Percentiles rank a stretch among this genome's conserved stretches.
phyloP scores from a whole-genome alignment of 805 yeast species.

The Hanseniaspora guilliermondii region DNA sequence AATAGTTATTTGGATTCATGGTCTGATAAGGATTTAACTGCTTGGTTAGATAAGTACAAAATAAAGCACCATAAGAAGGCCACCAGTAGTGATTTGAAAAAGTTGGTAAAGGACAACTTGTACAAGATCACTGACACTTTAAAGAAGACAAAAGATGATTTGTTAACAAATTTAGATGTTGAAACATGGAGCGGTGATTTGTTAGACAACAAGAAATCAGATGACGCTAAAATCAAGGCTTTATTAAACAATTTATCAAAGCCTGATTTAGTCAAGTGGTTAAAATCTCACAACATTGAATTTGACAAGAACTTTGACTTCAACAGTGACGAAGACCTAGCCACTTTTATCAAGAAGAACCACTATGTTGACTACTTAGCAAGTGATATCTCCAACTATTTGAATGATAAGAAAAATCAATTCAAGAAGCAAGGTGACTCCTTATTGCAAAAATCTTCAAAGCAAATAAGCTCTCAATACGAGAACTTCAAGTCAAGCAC shows the following conservation, averaged over 20 bases:
- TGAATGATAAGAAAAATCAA: background rate
- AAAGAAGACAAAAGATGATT: slow-evolving; percentile 29
- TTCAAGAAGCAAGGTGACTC: background rate
- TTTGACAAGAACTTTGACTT: slow-evolving; percentile 19
- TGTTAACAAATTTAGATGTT: slow-evolving; percentile 32
- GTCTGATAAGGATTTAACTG: slow-evolving; percentile 37
- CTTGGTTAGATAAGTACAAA: slow-evolving; percentile 39
- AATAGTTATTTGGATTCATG: slow-evolving; percentile 43
- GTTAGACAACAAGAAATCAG: background rate
- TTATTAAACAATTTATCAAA: slow-evolving; percentile 41
- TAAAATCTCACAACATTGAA: slow-evolving; percentile 34
- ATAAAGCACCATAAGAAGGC: slow-evolving; percentile 27
- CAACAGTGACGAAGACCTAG: slow-evolving; percentile 29
- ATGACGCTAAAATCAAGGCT: slow-evolving; percentile 23
- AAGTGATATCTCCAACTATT: slow-evolving; percentile 15
- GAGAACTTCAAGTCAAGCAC: background rate
- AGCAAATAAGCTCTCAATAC: slow-evolving; percentile 4
- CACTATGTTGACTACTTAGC: slow-evolving; percentile 32
- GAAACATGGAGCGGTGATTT: slow-evolving; percentile 22
- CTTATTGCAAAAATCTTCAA: background rate
- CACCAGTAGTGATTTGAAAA: slow-evolving; percentile 35
- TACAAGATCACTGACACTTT: slow-evolving; percentile 32
- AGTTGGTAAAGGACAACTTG: slow-evolving; percentile 35
- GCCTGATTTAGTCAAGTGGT: slow-evolving; percentile 44
- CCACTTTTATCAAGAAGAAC: slow-evolving; percentile 34